Evolutionary conservation across 352 stramenopile species (phyloP).

Genomic region (Pythium aristosporum): DNA sequence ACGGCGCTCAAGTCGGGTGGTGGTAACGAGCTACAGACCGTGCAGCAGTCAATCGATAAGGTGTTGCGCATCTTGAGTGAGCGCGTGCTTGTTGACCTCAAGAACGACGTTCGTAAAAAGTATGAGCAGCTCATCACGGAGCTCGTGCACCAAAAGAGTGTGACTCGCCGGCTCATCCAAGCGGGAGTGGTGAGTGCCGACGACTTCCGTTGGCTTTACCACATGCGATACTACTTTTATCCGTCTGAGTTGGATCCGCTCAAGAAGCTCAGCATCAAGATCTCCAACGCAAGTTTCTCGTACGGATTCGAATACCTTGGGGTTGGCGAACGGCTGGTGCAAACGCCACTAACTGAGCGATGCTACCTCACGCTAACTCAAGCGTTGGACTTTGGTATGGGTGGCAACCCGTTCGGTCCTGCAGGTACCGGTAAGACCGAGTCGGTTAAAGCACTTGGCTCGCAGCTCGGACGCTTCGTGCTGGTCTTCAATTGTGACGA

Average conservation of each 20-base stretch:
- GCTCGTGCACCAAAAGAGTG: conserved; percentile 99
- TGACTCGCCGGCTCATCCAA: conserved; percentile 92
- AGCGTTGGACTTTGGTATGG: conserved; percentile 98
- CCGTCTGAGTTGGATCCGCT: conserved; percentile 75
- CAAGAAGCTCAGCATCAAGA: conserved; percentile 95
- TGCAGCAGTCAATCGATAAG: conserved; percentile 69
- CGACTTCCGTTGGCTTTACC: conserved; percentile 99
- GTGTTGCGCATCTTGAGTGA: conserved; percentile 96
- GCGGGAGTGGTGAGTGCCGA: conserved; percentile 74
- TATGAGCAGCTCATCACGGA: conserved; percentile 99
- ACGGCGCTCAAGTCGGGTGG: conserved; percentile 70
- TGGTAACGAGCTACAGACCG: conserved; percentile 38
- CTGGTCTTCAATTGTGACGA: conserved; percentile 99
- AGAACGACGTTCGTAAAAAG: conserved; percentile 96
- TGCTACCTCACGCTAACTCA: conserved; percentile 99
- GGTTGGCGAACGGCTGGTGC: conserved; percentile 98
- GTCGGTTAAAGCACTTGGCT: conserved; percentile 98
- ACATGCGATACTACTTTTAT: conserved; percentile 98
- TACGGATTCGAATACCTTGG: conserved; percentile 99
- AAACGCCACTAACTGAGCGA: conserved; percentile 99
- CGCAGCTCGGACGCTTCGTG: conserved; percentile 98
- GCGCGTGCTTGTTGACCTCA: conserved; percentile 94
- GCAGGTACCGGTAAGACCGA: conserved; percentile 99
- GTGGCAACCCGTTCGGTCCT: conserved; percentile 98
- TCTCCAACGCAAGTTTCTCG: conserved; percentile 98